Base-by-base conservation (phyloP, 495 filamentous ascomycete genomes). In the Hypoxylon crocopeplum region DNA sequence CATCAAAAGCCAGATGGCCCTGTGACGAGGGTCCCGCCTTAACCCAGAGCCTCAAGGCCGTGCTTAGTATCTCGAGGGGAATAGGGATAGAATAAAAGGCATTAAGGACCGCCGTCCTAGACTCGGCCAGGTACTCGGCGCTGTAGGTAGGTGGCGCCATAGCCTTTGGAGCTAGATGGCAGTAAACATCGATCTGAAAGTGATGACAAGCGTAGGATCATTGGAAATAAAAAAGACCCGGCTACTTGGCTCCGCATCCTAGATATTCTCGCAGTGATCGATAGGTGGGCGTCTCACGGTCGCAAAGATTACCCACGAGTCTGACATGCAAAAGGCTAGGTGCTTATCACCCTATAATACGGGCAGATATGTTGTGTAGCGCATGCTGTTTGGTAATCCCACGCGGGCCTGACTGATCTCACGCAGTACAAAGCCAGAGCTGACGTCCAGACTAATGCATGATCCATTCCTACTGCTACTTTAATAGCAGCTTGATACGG, bases 11-110 rank as follows among this genome's bases (percentile, higher is more conserved):
- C n/a, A 63, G 22, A 11, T 48, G 50, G 30, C 56, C 53, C 21
- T 59, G 47, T 12, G 58, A 46, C 16, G 54, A 41, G 2, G 49
- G 42, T 30, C 49, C 45, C 17, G 63, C 50, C 20, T 66, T 66
- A 16, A 59, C 58, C 58, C 50, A 62, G 45, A 66, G 27, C 24
- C 66, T 51, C 10, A 57, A 63, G 3, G 32, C 45, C 1, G 66
- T 69, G 41, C 62, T 69, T 15, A 63, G 12, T 17, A 66, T 47
- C 55, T 69, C 66, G 22, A 69, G 63, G 0, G 62, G 62, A 20
- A 69, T 69, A 1, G 66, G 66, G 3, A 69, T 52, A 6, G 66
- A 46, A 34, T 63, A 69, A 19, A 66, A 54, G 1, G 48, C 32
- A 46, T 59, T 66, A 7, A 64, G 21, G 2, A 69, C 13, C 2